Conservation (phyloP, 2,329 filamentous ascomycete genomes). For the Venturia asperata region DNA sequence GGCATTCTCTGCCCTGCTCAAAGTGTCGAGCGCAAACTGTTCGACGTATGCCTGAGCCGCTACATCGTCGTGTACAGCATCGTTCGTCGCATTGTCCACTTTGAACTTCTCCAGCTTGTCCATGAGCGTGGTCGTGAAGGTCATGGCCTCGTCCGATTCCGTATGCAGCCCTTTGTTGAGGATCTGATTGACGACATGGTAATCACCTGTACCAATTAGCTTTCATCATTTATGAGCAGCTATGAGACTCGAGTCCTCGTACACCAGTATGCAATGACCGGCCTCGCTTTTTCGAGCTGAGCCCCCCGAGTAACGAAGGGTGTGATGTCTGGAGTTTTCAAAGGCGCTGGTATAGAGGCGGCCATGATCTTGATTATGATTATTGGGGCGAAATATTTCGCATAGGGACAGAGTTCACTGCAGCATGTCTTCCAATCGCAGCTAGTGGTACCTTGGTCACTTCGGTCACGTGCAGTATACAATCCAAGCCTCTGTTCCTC, state of each 20-base stretch:
- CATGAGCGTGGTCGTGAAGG: constrained; percentile 78
- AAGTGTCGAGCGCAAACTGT: constrained; percentile 85
- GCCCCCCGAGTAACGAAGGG: constrained; percentile 77
- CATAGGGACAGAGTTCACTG: too few relatives aligned
- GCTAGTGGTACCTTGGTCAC: too few relatives aligned
- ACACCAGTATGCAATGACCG: constrained; percentile 95
- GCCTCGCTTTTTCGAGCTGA: constrained; percentile 76
- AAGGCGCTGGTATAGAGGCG: constrained; percentile 58
- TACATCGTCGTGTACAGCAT: constrained; percentile 76
- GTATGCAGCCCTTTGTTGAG: constrained; percentile 73
- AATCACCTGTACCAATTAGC: constrained; percentile 57
- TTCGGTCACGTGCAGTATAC: too few relatives aligned
- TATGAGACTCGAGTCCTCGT: constrained; percentile 31
- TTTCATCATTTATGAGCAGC: neutral
- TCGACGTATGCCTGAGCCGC: constrained; percentile 89
- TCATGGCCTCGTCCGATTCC: constrained; percentile 66
- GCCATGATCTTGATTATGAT: constrained; percentile 51
- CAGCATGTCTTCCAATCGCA: too few relatives aligned
- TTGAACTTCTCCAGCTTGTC: constrained; percentile 85
- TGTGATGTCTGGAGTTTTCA: constrained; percentile 74
- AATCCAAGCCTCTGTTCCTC: too few relatives aligned
- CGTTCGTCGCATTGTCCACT: constrained; percentile 64
- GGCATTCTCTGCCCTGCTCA: constrained; percentile 74
- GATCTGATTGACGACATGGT: constrained; percentile 90
- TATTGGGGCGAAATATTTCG: neutral